Evolutionary conservation across 1,284 basidiomycete genomes (phyloP), one percentile per base, ranked within the genome.

Genomic region (Tranzscheliella williamsii): DNA sequence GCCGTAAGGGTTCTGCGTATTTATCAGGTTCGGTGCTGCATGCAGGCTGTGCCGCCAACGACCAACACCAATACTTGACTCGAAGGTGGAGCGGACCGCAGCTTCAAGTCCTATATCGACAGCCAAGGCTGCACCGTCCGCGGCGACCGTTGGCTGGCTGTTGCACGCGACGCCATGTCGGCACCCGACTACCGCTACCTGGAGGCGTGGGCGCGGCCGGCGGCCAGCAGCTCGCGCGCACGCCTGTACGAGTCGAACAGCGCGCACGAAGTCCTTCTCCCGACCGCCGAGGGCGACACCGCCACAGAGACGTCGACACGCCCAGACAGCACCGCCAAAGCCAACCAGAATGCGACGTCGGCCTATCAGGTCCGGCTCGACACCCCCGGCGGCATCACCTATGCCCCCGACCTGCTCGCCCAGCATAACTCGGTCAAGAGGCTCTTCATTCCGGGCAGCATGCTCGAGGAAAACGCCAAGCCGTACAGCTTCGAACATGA

Each of bases 391-490:
- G 73, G 72, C n/a, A 47, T 73, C 22, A 58, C 73, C 9, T 73
- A 72, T 34, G 72, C 70, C 1, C 74, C 74, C 0, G 72, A 73
- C 48, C 39, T 49, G 15, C 39, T 66, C 5, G 48, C 51, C 8
- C 56, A 64, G 31, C 74, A 76, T 51, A 75, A 72, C 36, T 55
- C 56, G 27, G 40, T 42, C 23, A 72, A 72, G 38, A 57, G 74
- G 1, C 50, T 74, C 17, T 76, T 76, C 36, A 53, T 70, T 26
- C 67, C 68, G 5, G 42, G 53, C 4, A 42, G 35, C 9, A 41
- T 54, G 33, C 47, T 57, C 13, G 55, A 65, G 22, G 45, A 50
- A 13, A 22, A 33, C 15, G 35, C 48, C 6, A 39, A 38, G 12
- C 38, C 56, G 24, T 66, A 69, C 38, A 55, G 70, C 35, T 73